These are phyloP conservation scores for Trichoderma koningii DNA, from an alignment of 2,329 filamentous ascomycete genomes.

Conservation along the genomic window DNA sequence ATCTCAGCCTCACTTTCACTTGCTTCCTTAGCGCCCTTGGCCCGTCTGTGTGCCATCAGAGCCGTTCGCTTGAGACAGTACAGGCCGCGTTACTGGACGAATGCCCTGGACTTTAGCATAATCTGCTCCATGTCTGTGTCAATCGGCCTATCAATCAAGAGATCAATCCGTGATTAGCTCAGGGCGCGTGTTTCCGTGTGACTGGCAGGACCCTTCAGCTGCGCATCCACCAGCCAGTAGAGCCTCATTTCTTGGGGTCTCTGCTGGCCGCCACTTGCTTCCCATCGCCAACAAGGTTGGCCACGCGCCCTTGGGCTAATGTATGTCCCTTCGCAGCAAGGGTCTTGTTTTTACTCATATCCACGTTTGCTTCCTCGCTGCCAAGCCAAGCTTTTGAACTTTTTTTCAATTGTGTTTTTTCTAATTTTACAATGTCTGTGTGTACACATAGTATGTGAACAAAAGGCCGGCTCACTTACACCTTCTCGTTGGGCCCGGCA, in stretches of 20 bases:
- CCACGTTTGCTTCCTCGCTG: slow-evolving; percentile 1
- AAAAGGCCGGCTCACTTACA: slow-evolving; percentile 3
- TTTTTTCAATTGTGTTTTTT: slow-evolving; percentile 3
- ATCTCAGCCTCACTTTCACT: slow-evolving; percentile 19
- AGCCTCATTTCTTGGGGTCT: slow-evolving; percentile 23
- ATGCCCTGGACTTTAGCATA: too few species aligned
- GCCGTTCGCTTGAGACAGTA: slow-evolving; percentile 5
- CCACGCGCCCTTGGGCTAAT: neutral
- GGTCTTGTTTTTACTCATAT: neutral
- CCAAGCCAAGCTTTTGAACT: neutral
- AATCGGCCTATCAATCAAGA: neutral
- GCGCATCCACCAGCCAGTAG: slow-evolving; percentile 14
- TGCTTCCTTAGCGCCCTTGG: slow-evolving; percentile 11
- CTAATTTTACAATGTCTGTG: neutral
- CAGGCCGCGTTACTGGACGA: too few species aligned
- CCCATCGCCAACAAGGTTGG: neutral
- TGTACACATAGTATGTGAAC: too few species aligned
- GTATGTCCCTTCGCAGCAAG: neutral
- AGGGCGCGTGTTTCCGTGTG: slow-evolving; percentile 5
- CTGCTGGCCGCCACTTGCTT: slow-evolving; percentile 12
- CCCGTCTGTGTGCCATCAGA: slow-evolving; percentile 11
- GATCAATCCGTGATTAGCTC: neutral
- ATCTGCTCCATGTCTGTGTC: neutral
- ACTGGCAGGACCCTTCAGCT: slow-evolving; percentile 10
- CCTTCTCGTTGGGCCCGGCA: slow-evolving; percentile 60